Evolutionary conservation across 495 filamentous ascomycete genomes (phyloP), one percentile per base, ranked within the genome.

Genomic region (Penicillium cinerascens): DNA sequence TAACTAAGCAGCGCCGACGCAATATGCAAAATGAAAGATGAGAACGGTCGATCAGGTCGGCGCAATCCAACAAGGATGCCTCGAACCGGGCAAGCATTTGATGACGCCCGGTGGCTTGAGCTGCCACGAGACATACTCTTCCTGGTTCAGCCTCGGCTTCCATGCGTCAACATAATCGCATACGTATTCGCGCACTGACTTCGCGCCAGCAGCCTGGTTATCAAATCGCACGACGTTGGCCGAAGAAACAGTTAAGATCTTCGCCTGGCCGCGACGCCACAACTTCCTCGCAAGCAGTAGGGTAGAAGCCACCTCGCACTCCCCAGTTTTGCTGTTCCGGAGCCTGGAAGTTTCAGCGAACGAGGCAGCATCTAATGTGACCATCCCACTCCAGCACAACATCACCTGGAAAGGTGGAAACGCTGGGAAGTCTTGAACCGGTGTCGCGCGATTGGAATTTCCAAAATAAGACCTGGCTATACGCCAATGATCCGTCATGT

Each of bases 321-420:
- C 78, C 6, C 50, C 68, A 22, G 65, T 41, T 18, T 60, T 53
- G 0, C 47, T 40, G 16, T 35, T 11, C 13, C 78, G 68, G 49
- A 82, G 80, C 39, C 52, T 51, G 25, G 72, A 49, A 21, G 52
- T 59, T 1, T 69, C 55, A 15, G 70, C 55, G 35, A 76, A 56
- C 0, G 71, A 62, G 25, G 58, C 65, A 0, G 62, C 65, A 9
- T 65, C 60, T 16, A 79, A 51, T 0, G 65, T 68, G 1, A 61
- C 62, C 15, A 71, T 74, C 11, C 76, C 78, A 39, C 80, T 79
- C 78, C 78, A 80, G 61, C 78, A 81, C 1, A 75, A 70, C 40
- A 79, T 80, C 0, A 82, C 78, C 62, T 82, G 79, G 51, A 81
- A 76, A 0, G 79, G 75, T 27, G 58, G 58, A 9, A 55, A 48